A percentile compares a stretch with the other conserved stretches of the same genome.
phyloP scores from a whole-genome alignment of 2,329 filamentous ascomycete species.

The Pseudocercospora fuligena region DNA sequence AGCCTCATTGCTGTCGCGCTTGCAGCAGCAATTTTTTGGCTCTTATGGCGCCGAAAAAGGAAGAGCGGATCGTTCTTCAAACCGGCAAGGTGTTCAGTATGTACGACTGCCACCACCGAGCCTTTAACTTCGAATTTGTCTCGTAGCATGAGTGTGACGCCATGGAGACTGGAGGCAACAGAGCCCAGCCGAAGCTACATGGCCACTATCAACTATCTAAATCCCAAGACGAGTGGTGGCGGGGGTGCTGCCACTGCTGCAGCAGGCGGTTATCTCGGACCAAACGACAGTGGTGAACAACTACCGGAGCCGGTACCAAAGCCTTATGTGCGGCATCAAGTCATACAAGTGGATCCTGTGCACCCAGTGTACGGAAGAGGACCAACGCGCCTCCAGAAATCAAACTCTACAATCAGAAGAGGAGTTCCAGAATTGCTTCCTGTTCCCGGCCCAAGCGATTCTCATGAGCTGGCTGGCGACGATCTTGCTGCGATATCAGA shows the following conservation, averaged over 20 bases:
- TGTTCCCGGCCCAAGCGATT: not conserved
- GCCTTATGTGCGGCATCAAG: constrained; percentile 3
- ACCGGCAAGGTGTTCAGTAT: constrained; percentile 16
- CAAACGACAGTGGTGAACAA: constrained; percentile 14
- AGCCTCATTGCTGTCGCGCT: constrained; percentile 7
- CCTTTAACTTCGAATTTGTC: constrained; percentile 5
- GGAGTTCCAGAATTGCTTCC: constrained; percentile 4
- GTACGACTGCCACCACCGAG: constrained; percentile 4
- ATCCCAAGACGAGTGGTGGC: not conserved
- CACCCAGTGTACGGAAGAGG: constrained; percentile 11
- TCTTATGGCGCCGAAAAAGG: constrained; percentile 16
- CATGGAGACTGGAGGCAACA: constrained; percentile 12
- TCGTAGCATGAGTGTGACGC: constrained; percentile 2
- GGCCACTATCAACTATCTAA: not conserved
- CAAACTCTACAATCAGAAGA: constrained; percentile 10
- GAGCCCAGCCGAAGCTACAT: constrained; percentile 14
- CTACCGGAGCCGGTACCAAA: constrained; percentile 4
- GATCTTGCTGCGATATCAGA: constrained; percentile 15
- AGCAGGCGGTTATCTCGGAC: not conserved
- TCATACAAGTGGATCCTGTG: constrained; percentile 2
- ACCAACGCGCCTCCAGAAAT: constrained; percentile 14
- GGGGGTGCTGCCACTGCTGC: constrained; percentile 2
- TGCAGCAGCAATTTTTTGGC: constrained; percentile 5
- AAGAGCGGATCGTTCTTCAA: constrained; percentile 19
- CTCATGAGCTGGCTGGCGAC: constrained; percentile 14